phyloP scores from a whole-genome alignment of 257 asterid genomes.

The Solanum habrochaites region DNA sequence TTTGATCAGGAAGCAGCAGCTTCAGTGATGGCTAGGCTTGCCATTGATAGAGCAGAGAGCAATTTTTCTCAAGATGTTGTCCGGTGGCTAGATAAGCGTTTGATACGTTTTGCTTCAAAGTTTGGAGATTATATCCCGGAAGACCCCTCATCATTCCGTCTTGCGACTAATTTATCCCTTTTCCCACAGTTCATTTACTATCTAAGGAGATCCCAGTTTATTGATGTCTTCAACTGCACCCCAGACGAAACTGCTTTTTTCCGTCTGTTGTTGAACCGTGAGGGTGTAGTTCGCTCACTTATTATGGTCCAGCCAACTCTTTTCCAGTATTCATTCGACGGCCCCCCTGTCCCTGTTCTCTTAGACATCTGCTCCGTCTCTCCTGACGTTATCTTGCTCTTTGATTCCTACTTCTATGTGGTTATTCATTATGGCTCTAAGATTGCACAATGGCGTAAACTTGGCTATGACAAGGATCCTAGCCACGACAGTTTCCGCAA shows the following conservation, averaged over 20 bases:
- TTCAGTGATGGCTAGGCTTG: conserved; percentile 79
- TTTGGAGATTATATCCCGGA: conserved; percentile 83
- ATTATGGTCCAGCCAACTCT: conserved; percentile 97
- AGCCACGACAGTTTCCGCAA: conserved; percentile 62
- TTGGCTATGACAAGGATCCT: conserved; percentile 70
- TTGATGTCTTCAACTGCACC: conserved; percentile 72
- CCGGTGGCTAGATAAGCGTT: conserved; percentile 65
- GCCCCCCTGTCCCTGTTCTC: conserved; percentile 82
- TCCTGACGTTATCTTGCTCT: conserved; percentile 75
- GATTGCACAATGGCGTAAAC: conserved; percentile 84
- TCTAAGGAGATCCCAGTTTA: conserved; percentile 78
- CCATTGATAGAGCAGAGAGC: conserved; percentile 41
- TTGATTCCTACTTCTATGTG: conserved; percentile 75
- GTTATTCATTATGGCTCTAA: conserved; percentile 86
- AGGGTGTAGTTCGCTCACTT: conserved; percentile 74
- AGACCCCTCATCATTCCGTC: conserved; percentile 85
- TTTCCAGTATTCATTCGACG: conserved; percentile 79
- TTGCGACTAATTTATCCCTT: conserved; percentile 60
- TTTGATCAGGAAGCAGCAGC: conserved; percentile 98
- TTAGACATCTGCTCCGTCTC: conserved; percentile 72
- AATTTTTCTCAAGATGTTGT: conserved; percentile 43
- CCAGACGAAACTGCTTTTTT: conserved; percentile 91
- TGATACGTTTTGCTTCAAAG: conserved; percentile 65
- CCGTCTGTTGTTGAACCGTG: conserved; percentile 74
- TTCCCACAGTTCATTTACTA: conserved; percentile 92